phyloP scores from a whole-genome alignment of 2,329 filamentous ascomycete species.

The Orbilia ellipsospora region DNA sequence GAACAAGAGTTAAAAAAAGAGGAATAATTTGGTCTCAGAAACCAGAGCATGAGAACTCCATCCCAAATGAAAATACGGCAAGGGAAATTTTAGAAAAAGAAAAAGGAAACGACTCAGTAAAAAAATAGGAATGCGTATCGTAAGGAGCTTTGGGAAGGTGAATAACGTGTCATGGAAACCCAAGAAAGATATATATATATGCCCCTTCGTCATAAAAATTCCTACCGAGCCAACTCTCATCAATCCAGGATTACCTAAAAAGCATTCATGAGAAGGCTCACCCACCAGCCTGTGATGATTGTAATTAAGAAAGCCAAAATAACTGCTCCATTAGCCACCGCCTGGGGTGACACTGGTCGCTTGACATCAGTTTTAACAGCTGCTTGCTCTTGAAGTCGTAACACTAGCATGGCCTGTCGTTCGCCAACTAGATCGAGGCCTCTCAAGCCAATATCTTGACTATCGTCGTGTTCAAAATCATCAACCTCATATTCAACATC shows the following conservation, averaged over 20 bases:
- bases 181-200: too few species aligned
- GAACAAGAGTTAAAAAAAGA: constrained; percentile 34
- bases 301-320: constrained; percentile 18
- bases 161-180: not conserved
- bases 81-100: constrained; percentile 58
- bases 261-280: constrained; percentile 24
- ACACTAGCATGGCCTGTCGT: not conserved
- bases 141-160: not conserved
- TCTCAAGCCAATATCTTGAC: too few species aligned
- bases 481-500: too few species aligned
- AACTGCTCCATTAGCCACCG: constrained; percentile 35
- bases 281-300: constrained; percentile 29
- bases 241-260: constrained; percentile 37
- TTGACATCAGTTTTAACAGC: too few species aligned
- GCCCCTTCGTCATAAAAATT: constrained; percentile 8
- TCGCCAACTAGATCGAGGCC: constrained; percentile 5
- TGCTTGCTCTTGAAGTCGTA: not conserved
- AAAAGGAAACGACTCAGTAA: constrained; percentile 39
- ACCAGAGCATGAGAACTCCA: constrained; percentile 59
- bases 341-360: too few species aligned
- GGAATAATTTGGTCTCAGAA: constrained; percentile 53
- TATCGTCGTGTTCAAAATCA: too few species aligned
- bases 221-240: constrained; percentile 56
- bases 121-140: not conserved
- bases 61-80: constrained; percentile 56